Percentiles rank a stretch among this genome's conserved stretches.
These are phyloP conservation scores for Xylariaceae sp. DNA, from an alignment of 2,329 filamentous ascomycete genomes.

Conservation along the genomic window DNA sequence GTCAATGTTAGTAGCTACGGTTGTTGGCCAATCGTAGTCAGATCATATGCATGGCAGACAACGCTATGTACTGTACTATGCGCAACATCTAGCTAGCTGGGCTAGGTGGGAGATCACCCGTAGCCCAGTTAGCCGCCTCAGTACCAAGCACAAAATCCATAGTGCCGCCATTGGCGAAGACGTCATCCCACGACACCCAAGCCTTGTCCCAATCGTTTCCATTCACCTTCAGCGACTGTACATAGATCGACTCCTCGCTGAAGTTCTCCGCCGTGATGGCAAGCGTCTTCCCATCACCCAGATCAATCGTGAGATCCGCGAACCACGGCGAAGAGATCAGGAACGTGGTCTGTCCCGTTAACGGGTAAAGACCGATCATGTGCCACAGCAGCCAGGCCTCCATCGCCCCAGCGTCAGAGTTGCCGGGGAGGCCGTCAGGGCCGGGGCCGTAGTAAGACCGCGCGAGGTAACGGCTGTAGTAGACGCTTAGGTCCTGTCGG, in stretches of 20 bases:
- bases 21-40: not conserved
- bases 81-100: slow-evolving; percentile 43
- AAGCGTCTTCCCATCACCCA: slow-evolving; percentile 52
- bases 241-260: slow-evolving; percentile 49
- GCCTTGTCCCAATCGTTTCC: slow-evolving; percentile 57
- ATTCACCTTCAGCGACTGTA: slow-evolving; percentile 65
- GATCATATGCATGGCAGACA: not conserved
- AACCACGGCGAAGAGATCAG: slow-evolving; percentile 64
- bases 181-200: slow-evolving; percentile 63
- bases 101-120: slow-evolving; percentile 57
- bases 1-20: not conserved
- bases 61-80: not conserved
- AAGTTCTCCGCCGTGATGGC: slow-evolving; percentile 51
- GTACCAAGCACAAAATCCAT: slow-evolving; percentile 62
- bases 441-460: slow-evolving; percentile 56
- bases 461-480: slow-evolving; percentile 55
- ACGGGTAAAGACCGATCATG: slow-evolving; percentile 64
- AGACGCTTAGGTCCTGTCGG: slow-evolving; percentile 58
- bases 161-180: slow-evolving; percentile 60
- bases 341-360: slow-evolving; percentile 66
- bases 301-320: slow-evolving; percentile 52
- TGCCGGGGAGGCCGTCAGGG: slow-evolving; percentile 59
- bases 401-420: slow-evolving; percentile 70
- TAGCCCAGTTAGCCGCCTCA: slow-evolving; percentile 52
- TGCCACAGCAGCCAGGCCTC: slow-evolving; percentile 67